Conservation (phyloP, 2,329 filamentous ascomycete species). For the Diaporthe citriasiana region DNA sequence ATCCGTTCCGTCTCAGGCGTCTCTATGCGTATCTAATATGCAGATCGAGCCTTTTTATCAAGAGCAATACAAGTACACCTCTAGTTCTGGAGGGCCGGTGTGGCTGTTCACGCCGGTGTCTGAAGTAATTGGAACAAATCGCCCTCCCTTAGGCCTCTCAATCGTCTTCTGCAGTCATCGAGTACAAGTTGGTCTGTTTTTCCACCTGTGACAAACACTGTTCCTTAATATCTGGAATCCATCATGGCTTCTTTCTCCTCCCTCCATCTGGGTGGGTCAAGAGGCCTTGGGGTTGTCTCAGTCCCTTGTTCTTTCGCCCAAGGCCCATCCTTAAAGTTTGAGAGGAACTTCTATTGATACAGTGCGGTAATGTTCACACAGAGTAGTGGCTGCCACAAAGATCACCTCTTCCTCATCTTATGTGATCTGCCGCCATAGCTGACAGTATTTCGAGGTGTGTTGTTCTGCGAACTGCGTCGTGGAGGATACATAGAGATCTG, state of each 20-base stretch:
- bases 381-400: background rate
- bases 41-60: background rate
- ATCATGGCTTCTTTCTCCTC: background rate
- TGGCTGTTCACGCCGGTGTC: background rate
- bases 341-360: background rate
- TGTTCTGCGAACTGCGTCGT: background rate
- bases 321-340: background rate
- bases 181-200: background rate
- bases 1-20: background rate
- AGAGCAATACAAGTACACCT: background rate
- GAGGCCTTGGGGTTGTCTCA: no score
- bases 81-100: background rate
- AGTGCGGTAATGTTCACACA: background rate
- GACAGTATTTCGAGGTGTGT: background rate
- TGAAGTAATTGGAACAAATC: background rate
- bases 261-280: background rate
- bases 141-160: background rate
- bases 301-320: background rate
- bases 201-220: background rate
- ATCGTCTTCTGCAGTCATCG: background rate
- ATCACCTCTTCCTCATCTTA: background rate
- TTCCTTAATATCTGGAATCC: background rate
- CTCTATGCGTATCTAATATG: constrained; percentile 18
- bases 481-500: background rate
- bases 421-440: background rate